Base-by-base conservation (phyloP, 306 rosid species). In the Castanea sativa region DNA sequence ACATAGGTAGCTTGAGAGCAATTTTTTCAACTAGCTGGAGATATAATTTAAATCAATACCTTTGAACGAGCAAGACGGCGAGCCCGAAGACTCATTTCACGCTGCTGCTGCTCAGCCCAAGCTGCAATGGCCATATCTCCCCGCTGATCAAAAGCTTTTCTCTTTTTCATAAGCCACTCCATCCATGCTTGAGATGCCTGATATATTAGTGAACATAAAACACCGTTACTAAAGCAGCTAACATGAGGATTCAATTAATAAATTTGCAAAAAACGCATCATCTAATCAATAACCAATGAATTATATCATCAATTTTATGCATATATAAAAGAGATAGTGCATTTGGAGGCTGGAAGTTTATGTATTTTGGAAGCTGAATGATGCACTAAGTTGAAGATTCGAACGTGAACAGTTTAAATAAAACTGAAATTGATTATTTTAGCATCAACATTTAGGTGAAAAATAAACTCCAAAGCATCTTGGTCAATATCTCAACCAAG, bases 171-270 rank as follows among this genome's bases (percentile, higher is more conserved):
- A 75, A 92, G 92, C 98, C 99, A 95, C 70, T 92, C 99, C 99
- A 89, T 90, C 99, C 99, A 95, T 85, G 99, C 96, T 77, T 91
- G 89, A 73, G 99, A 95, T 80, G 99, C 99, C 99, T 95, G 86
- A 70, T 58, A 77, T n/a, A 52, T 72, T 15, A 76, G 73, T 52
- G 76, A 77, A 79, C 75, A 83, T 59, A 64, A 76, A 78, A 78
- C 35, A 75, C 27, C 73, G 73, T 74, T 32, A 73, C 43, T 7
- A 43, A 52, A 71, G 83, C 30, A 79, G 58, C 72, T 32, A 49
- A 79, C 29, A 23, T 10, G 55, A 3, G 68, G 8, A 73, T 30
- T 25, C 2, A 33, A 58, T 78, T 78, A 13, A 68, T 73, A 2
- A 20, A 59, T 18, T 30, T 20, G 33, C 19, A 18, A 81, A 20